phyloP scores from a whole-genome alignment of 306 rosid genomes.

The Cercis canadensis region DNA sequence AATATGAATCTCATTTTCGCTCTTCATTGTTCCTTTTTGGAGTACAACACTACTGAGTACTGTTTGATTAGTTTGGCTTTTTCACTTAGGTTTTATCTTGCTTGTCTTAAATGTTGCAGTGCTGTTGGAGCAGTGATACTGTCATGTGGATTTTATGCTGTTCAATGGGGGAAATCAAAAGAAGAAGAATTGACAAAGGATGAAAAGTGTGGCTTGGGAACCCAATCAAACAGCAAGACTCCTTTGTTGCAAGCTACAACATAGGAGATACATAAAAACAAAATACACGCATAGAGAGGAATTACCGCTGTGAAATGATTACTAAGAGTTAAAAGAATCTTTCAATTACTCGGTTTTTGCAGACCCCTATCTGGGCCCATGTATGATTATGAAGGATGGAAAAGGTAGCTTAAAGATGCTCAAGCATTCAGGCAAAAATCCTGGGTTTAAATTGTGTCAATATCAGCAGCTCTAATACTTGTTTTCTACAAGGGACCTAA shows the following conservation, averaged over 20 bases:
- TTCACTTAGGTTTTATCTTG: background rate
- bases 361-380: too few relatives aligned
- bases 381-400: too few relatives aligned
- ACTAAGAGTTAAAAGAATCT: too few relatives aligned
- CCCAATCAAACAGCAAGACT: constrained; percentile 6
- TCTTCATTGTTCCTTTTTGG: background rate
- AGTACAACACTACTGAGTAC: background rate
- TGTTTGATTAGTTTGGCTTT: background rate
- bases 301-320: too few relatives aligned
- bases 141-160: constrained; percentile 64
- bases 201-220: background rate
- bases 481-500: too few relatives aligned
- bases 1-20: background rate
- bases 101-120: constrained; percentile 37
- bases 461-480: too few relatives aligned
- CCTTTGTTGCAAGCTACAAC: constrained; percentile 47
- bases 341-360: too few relatives aligned
- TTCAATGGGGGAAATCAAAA: constrained; percentile 64
- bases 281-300: too few relatives aligned
- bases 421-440: too few relatives aligned
- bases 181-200: constrained; percentile 31
- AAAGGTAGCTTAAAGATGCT: too few relatives aligned
- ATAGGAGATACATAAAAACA: background rate
- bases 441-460: constrained; percentile 36
- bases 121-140: constrained; percentile 58